Conservation (phyloP, 1,284 basidiomycete species). For the Mycena citricolor region DNA sequence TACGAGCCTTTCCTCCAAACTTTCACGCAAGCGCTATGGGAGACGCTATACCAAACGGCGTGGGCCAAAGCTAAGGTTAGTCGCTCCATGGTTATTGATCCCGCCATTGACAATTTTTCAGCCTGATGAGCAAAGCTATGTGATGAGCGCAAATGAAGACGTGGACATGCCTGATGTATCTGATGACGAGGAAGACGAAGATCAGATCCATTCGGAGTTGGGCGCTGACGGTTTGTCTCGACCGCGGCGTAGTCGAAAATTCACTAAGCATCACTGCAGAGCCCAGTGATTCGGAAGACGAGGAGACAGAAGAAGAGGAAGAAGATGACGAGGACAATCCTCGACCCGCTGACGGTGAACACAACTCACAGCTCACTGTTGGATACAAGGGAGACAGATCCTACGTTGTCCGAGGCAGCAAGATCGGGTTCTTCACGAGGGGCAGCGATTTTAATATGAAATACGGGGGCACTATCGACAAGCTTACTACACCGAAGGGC, state of each 20-base stretch:
- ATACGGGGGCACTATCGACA: constrained; percentile 88
- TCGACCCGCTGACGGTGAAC: constrained; percentile 53
- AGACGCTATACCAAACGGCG: constrained; percentile 72
- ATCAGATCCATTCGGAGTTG: constrained; percentile 66
- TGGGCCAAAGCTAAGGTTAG: constrained; percentile 86
- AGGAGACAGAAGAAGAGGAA: constrained; percentile 48
- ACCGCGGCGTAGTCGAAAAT: too few species aligned
- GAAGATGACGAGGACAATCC: constrained; percentile 55
- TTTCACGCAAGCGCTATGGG: constrained; percentile 81
- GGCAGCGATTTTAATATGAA: constrained; percentile 70
- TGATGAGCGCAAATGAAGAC: constrained; percentile 76
- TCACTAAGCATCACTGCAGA: constrained; percentile 32
- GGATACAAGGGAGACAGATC: constrained; percentile 97
- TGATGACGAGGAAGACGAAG: constrained; percentile 74
- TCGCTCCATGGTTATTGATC: constrained; percentile 3
- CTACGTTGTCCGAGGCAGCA: constrained; percentile 93
- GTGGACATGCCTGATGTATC: constrained; percentile 82
- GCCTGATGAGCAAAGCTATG: constrained; percentile 77
- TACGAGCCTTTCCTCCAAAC: constrained; percentile 67
- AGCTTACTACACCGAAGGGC: constrained; percentile 80
- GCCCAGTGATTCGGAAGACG: constrained; percentile 39
- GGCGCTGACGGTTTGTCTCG: constrained; percentile 49
- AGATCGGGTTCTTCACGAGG: constrained; percentile 94
- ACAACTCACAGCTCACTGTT: constrained; percentile 89
- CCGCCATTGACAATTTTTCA: constrained; percentile 18